Evolutionary conservation across 306 rosid species (phyloP).

Genomic region (Spatholobus suberectus): DNA sequence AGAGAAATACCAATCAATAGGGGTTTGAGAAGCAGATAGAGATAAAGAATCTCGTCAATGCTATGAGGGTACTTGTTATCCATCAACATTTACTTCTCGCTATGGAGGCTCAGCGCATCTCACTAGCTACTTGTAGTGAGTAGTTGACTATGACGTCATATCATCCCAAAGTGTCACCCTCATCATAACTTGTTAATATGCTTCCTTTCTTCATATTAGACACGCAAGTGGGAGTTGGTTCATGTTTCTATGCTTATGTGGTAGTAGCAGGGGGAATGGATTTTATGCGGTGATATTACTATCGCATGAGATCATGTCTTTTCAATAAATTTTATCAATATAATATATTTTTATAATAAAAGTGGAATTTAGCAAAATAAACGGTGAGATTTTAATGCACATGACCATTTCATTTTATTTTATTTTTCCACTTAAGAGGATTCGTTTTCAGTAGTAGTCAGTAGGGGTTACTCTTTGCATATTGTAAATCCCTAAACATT

Average conservation of each 20-base stretch:
- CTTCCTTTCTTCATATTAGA: background rate
- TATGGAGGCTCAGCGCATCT: background rate
- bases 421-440: too few relatives aligned
- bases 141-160: background rate
- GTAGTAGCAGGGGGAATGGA: too few relatives aligned
- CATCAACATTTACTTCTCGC: background rate
- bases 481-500: background rate
- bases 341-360: too few relatives aligned
- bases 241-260: background rate
- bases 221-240: background rate
- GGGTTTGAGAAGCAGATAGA: too few relatives aligned
- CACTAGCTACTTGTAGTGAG: background rate
- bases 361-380: too few relatives aligned
- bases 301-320: too few relatives aligned
- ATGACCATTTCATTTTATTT: too few relatives aligned
- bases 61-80: background rate
- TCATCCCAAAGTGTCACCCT: background rate
- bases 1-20: too few relatives aligned
- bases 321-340: too few relatives aligned
- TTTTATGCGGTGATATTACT: too few relatives aligned
- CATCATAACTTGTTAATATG: background rate
- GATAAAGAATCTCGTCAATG: background rate
- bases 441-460: too few relatives aligned
- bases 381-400: too few relatives aligned
- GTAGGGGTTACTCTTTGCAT: background rate